Percentiles rank a stretch among this genome's conserved stretches.
These are phyloP conservation scores for Amylocarpus encephaloides DNA, from an alignment of 2,329 filamentous ascomycete genomes.

Conservation along the genomic window DNA sequence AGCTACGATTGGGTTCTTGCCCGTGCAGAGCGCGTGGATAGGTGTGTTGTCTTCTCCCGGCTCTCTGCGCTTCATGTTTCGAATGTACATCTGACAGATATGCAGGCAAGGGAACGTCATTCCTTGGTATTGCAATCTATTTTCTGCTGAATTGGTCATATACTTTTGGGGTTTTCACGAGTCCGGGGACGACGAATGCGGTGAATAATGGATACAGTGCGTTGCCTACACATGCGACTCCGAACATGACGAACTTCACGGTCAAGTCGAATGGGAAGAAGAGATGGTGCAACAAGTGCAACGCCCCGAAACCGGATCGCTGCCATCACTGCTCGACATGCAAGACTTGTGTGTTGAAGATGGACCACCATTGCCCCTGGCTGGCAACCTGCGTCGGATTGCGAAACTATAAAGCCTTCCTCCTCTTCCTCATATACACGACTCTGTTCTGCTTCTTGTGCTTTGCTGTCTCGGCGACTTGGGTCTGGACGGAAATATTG, in stretches of 20 bases:
- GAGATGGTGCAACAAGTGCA: constrained; percentile 96
- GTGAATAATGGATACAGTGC: constrained; percentile 64
- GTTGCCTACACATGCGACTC: constrained; percentile 64
- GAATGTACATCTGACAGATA: constrained; percentile 11
- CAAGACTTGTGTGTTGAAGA: constrained; percentile 90
- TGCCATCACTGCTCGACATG: constrained; percentile 97
- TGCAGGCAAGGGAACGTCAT: constrained; percentile 49
- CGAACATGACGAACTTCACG: constrained; percentile 67
- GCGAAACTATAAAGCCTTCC: constrained; percentile 90
- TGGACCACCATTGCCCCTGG: constrained; percentile 99
- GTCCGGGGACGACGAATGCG: constrained; percentile 67
- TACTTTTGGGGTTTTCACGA: constrained; percentile 86
- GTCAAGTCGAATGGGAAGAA: constrained; percentile 85
- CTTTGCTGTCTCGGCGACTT: constrained; percentile 69
- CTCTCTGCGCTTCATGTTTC: not conserved
- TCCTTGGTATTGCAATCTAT: constrained; percentile 66
- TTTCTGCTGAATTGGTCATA: constrained; percentile 80
- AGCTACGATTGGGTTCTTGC: constrained; percentile 60
- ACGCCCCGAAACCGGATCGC: constrained; percentile 88
- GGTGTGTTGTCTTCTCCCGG: constrained; percentile 40
- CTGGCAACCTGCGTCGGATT: constrained; percentile 91
- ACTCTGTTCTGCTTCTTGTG: constrained; percentile 77
- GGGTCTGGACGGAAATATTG: constrained; percentile 81
- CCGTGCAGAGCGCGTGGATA: constrained; percentile 48
- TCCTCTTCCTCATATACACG: constrained; percentile 87